A percentile compares a stretch with the other conserved stretches of the same genome.
Evolutionary conservation across 108 stramenopile genomes (phyloP).

Genomic region (Fragilaria crotonensis): DNA sequence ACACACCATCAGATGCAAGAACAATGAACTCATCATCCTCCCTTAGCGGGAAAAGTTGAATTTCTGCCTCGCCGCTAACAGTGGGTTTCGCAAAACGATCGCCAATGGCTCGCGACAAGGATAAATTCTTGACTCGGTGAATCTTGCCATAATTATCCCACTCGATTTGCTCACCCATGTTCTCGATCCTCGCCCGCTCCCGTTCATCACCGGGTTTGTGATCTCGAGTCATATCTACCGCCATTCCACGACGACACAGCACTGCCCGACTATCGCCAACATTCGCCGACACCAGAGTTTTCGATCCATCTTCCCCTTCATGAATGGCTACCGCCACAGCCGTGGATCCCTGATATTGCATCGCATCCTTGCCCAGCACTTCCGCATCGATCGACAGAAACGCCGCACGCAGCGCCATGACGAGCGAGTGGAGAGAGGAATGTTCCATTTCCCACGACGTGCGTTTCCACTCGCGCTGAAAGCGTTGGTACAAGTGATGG

Average conservation of each 20-base stretch:
- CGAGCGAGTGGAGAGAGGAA: slow-evolving; percentile 42
- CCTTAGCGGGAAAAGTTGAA: slow-evolving; percentile 43
- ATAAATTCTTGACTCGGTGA: slow-evolving; percentile 82
- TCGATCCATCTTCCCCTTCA: slow-evolving; percentile 47
- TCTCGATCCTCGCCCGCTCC: slow-evolving; percentile 63
- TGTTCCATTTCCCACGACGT: slow-evolving; percentile 21
- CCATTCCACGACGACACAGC: slow-evolving; percentile 57
- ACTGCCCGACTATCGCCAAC: slow-evolving; percentile 94
- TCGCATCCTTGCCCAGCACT: slow-evolving; percentile 46
- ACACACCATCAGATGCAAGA: slow-evolving; percentile 91
- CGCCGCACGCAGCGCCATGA: slow-evolving; percentile 48
- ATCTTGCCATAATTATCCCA: slow-evolving; percentile 69
- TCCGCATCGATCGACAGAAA: slow-evolving; percentile 62
- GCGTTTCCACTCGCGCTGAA: slow-evolving; percentile 30
- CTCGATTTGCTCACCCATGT: slow-evolving; percentile 71
- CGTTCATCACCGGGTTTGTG: slow-evolving; percentile 84
- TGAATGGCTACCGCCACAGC: slow-evolving; percentile 86
- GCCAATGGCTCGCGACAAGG: slow-evolving; percentile 87
- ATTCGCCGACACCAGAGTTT: slow-evolving; percentile 87
- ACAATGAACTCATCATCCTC: slow-evolving; percentile 48
- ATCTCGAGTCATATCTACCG: slow-evolving; percentile 82
- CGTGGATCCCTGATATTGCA: slow-evolving; percentile 86
- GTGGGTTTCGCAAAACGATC: slow-evolving; percentile 85
- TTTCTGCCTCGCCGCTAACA: slow-evolving; percentile 77
- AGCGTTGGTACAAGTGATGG: slow-evolving; percentile 51